Evolutionary conservation across 805 yeast species (phyloP).

Genomic region (Yamadazyma sp.): DNA sequence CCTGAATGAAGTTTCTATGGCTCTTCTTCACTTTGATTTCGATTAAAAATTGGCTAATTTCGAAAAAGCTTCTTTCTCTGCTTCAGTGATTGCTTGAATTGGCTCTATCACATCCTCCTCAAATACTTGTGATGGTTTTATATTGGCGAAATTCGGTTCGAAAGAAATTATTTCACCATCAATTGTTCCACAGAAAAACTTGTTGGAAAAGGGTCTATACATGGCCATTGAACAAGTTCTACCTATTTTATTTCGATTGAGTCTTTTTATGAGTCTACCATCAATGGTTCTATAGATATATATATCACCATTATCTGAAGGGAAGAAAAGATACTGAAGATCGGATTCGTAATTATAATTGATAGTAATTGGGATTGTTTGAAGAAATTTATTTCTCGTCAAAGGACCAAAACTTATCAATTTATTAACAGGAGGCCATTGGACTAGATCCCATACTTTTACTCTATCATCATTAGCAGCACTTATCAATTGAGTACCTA

Average conservation of each 20-base stretch:
- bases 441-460: slow-evolving; percentile 68
- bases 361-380: slow-evolving; percentile 49
- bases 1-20: no score
- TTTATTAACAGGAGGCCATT: slow-evolving; percentile 50
- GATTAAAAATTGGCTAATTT: no score
- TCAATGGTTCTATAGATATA: slow-evolving; percentile 55
- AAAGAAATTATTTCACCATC: slow-evolving; percentile 66
- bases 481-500: slow-evolving; percentile 60
- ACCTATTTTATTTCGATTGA: slow-evolving; percentile 43
- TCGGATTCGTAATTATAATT: slow-evolving; percentile 52
- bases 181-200: slow-evolving; percentile 58
- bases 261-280: slow-evolving; percentile 60
- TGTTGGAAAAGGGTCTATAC: slow-evolving; percentile 42
- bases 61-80: no score
- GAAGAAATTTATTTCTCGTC: slow-evolving; percentile 58
- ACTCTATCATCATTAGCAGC: slow-evolving; percentile 80
- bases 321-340: slow-evolving; percentile 59
- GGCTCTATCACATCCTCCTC: neutral
- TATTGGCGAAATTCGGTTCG: slow-evolving; percentile 30
- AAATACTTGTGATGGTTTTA: neutral
- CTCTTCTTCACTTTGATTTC: no score
- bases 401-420: slow-evolving; percentile 76
- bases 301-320: slow-evolving; percentile 74
- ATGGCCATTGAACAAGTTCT: slow-evolving; percentile 53
- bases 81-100: no score